A percentile compares a stretch with the other conserved stretches of the same genome.
phyloP scores from a whole-genome alignment of 2,329 filamentous ascomycete species.

The Fusarium torreyae region DNA sequence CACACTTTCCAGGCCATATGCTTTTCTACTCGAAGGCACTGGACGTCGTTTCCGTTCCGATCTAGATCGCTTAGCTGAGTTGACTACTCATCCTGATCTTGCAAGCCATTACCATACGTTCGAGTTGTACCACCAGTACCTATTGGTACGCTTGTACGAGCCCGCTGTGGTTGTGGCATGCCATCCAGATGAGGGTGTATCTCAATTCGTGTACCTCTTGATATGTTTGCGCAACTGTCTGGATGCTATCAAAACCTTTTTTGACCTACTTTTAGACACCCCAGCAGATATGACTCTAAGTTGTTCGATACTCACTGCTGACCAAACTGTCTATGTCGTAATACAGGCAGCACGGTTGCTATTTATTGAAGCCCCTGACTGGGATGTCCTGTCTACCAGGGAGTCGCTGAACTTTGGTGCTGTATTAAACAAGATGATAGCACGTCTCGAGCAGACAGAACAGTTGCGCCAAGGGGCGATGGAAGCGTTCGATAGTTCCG shows the following conservation, averaged over 20 bases:
- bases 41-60: constrained; percentile 53
- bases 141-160: constrained; percentile 58
- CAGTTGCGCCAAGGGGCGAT: constrained; percentile 8
- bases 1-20: constrained; percentile 50
- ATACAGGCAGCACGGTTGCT: constrained; percentile 45
- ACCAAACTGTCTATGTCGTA: constrained; percentile 44
- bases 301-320: constrained; percentile 42
- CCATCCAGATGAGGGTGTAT: constrained; percentile 46
- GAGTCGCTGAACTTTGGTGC: constrained; percentile 34
- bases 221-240: constrained; percentile 57
- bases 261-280: constrained; percentile 51
- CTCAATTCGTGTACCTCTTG: constrained; percentile 49
- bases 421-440: constrained; percentile 33
- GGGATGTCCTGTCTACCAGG: constrained; percentile 43
- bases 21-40: constrained; percentile 53
- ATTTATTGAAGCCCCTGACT: constrained; percentile 46
- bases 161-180: constrained; percentile 55
- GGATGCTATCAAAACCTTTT: constrained; percentile 54
- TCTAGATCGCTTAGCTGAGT: constrained; percentile 53
- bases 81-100: constrained; percentile 39
- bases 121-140: constrained; percentile 54
- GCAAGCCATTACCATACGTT: constrained; percentile 35
- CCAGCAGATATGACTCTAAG: constrained; percentile 44
- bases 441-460: constrained; percentile 28
- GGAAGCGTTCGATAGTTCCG: constrained; percentile 24